Base-by-base conservation (phyloP, 139 green algal species). In the Tetradesmus obliquus region DNA sequence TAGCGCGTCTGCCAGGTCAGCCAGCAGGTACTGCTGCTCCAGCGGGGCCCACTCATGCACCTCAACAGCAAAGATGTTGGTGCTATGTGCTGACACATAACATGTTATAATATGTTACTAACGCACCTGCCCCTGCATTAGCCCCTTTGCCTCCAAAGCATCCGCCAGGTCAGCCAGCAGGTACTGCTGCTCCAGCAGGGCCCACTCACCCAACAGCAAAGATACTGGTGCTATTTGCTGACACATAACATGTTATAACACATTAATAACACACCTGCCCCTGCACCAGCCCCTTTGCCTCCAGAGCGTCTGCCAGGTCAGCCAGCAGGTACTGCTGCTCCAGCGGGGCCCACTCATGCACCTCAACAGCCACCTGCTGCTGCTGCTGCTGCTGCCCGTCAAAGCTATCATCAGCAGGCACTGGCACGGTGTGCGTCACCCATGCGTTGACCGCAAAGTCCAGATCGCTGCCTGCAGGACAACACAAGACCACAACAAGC, bases 291-390 rank as follows among this genome's bases (percentile, higher is more conserved):
- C 69, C 86, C 9, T 57, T 45, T 13, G 55, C 51, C 58, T 90
- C 86, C 15, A 90, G 19, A 2, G 86, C 86, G 84, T 90, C 51
- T 55, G 86, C 86, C 69, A 90, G 51, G 51, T 90, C 86, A 71
- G 66, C 17, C 1, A 90, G 86, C 66, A 89, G 85, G 54, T 51
- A 81, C 62, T 89, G 60, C 85, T 89, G 85, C 66, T 89, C 85
- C 55, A 82, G 53, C 1, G n/a, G 22, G 4, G 20, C n/a, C 85
- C 85, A 90, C 51, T 90, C 55, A 71, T 83, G 19, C 86, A 90
- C 20, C 86, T 90, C 69, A 19, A 90, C 5, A 10, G n/a, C 51
- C 57, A 17, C 83, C 58, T 45, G 12, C 83, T 76, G 83, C 55
- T 88, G 83, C 84, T 55, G 58, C 84, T 88, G 84, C 84, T 79